Evolutionary conservation across 192 early-diverging fungal genomes (phyloP), one percentile per base, ranked within the genome.

Genomic region (Entomortierella chlamydospora): DNA sequence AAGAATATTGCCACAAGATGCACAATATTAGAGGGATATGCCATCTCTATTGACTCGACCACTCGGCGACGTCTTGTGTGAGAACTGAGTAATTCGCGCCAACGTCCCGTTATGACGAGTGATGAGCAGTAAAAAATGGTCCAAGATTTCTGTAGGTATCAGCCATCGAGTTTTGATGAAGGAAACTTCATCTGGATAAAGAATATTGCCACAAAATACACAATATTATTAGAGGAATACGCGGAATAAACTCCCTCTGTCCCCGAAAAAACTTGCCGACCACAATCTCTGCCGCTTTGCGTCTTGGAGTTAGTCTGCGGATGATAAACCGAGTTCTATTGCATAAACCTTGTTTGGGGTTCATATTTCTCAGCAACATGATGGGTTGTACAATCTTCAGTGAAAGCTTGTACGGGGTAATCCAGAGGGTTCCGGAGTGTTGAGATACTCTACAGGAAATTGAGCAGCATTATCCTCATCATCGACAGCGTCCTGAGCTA

Each of bases 301-400:
- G 23, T 25, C 59, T 47, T 23, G 20, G 12, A 34, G 34, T 31
- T 23, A 79, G 61, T 31, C 13, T 6, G 0, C 67, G 67, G 20
- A 83, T 53, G 45, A 79, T 62, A 6, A 81, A 34, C 0, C 68
- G 23, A 31, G 71, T 81, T 18, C 82, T 58, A 71, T 80, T 83
- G 64, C 74, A 83, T 0, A 81, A 56, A 9, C 68, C 76, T 2
- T 50, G 5, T 18, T 28, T 59, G 20, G 54, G 59, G 34, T 72
- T 39, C n/a, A 81, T 37, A 52, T 83, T 81, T 3, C 71, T 30
- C 4, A 83, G 12, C n/a, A 78, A 62, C 31, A 76, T 72, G 56
- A 82, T 61, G 2, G 70, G 70, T 31, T 53, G 34, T 26, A 47
- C 41, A 17, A 66, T 37, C 47, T 80, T 80, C 13, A 80, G 31